Evolutionary conservation across 2,329 filamentous ascomycete species (phyloP).

Genomic region (Metarhizium anisopliae): DNA sequence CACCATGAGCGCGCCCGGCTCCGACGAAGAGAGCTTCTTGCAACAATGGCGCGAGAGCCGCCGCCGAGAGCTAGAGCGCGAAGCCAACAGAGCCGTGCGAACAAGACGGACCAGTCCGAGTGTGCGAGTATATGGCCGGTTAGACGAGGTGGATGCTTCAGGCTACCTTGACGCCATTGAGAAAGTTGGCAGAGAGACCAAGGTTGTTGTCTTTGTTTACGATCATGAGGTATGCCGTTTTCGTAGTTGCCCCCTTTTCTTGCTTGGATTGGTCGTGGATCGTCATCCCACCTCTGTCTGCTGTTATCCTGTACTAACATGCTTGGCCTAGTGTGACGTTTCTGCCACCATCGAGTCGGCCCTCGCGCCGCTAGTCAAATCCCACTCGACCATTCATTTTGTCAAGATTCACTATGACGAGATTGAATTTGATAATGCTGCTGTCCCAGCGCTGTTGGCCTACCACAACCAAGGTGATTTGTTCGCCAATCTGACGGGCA

Average conservation of each 20-base stretch:
- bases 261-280: background rate
- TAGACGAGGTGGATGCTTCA: constrained; percentile 78
- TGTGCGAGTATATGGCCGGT: constrained; percentile 64
- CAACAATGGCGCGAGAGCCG: constrained; percentile 76
- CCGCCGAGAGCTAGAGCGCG: constrained; percentile 64
- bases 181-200: constrained; percentile 70
- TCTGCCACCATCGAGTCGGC: constrained; percentile 72
- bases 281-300: background rate
- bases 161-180: constrained; percentile 97
- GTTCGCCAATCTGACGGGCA: constrained; percentile 79
- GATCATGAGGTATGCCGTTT: constrained; percentile 66
- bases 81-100: constrained; percentile 44
- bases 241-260: background rate
- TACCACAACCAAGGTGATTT: constrained; percentile 84
- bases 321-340: constrained; percentile 57
- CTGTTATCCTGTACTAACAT: constrained; percentile 10
- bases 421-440: constrained; percentile 86
- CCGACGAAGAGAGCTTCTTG: constrained; percentile 74
- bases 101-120: constrained; percentile 68
- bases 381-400: constrained; percentile 68
- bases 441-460: constrained; percentile 78
- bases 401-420: constrained; percentile 86
- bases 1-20: constrained; percentile 33
- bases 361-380: constrained; percentile 63
- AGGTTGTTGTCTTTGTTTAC: constrained; percentile 89